Evolutionary conservation across 2,329 filamentous ascomycete genomes (phyloP).

Genomic region (Penicillium hesseltinei): DNA sequence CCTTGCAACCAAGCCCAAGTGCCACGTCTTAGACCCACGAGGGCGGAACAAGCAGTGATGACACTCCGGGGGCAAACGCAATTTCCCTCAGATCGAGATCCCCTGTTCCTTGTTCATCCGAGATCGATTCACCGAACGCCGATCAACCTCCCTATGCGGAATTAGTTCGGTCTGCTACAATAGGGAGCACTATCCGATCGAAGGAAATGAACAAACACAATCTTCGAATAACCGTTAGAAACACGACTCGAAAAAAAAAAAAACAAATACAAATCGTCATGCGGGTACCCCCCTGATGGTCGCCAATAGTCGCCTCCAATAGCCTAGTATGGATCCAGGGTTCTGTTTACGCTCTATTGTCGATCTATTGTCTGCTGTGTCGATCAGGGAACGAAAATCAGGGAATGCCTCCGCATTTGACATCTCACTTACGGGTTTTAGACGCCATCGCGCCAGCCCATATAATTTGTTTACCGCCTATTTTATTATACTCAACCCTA

Average conservation of each 20-base stretch:
- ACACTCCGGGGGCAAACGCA: constrained; percentile 8
- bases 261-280: constrained; percentile 6
- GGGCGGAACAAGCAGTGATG: constrained; percentile 12
- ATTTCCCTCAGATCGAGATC: constrained; percentile 10
- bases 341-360: constrained; percentile 4
- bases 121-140: not conserved
- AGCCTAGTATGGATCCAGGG: constrained; percentile 13
- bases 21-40: constrained; percentile 22
- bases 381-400: constrained; percentile 2
- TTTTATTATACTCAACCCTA: too few species aligned
- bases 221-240: not conserved
- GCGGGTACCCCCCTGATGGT: constrained; percentile 18
- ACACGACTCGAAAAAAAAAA: not conserved
- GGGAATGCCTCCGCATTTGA: constrained; percentile 3
- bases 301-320: constrained; percentile 22
- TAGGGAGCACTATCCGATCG: not conserved
- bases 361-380: constrained; percentile 2
- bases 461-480: too few species aligned
- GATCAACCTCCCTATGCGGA: constrained; percentile 2
- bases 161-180: not conserved
- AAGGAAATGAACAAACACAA: not conserved
- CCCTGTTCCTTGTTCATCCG: not conserved
- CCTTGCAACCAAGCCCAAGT: constrained; percentile 11
- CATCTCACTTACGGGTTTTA: not conserved
- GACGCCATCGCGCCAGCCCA: too few species aligned